These are phyloP conservation scores for Aspergillus egyptiacus DNA, from an alignment of 495 filamentous ascomycete species.

Conservation along the genomic window DNA sequence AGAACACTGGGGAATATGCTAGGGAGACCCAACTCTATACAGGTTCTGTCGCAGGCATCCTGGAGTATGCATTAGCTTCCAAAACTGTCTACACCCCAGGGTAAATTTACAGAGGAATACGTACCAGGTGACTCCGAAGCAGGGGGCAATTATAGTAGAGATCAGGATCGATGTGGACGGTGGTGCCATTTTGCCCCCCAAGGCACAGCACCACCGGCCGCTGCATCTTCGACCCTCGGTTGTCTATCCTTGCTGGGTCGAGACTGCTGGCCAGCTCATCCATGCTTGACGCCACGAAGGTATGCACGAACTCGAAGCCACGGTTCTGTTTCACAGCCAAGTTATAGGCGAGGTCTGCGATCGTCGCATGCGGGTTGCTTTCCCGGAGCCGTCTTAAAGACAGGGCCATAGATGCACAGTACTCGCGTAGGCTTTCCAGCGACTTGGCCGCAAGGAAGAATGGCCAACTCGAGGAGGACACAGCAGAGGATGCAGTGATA, in stretches of 20 bases:
- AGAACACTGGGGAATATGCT: conserved; percentile 45
- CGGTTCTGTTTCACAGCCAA: conserved; percentile 18
- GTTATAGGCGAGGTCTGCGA: conserved; percentile 17
- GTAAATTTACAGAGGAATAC: background rate
- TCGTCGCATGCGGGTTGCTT: too few relatives aligned
- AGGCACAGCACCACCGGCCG: conserved; percentile 28
- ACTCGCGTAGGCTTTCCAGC: conserved; percentile 4
- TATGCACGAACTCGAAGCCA: conserved; percentile 7
- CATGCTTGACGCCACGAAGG: too few relatives aligned
- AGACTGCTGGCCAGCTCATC: too few relatives aligned
- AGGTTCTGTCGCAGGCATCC: conserved; percentile 27
- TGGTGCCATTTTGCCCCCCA: conserved; percentile 26
- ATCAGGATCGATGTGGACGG: conserved; percentile 17
- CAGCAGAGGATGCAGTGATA: background rate
- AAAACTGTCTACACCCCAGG: background rate
- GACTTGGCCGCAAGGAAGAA: conserved; percentile 17
- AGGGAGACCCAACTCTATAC: conserved; percentile 21
- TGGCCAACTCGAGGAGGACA: conserved; percentile 1
- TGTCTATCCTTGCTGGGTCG: background rate
- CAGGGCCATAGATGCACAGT: conserved; percentile 11
- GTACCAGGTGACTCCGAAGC: conserved; percentile 29
- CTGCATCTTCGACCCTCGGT: background rate
- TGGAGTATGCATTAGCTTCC: conserved; percentile 17
- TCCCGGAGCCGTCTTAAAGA: too few relatives aligned
- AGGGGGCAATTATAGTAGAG: conserved; percentile 26